A percentile compares a stretch with the other conserved stretches of the same genome.
Conservation (phyloP, 768 basidiomycete species). For the Leccinellum rugosiceps region DNA sequence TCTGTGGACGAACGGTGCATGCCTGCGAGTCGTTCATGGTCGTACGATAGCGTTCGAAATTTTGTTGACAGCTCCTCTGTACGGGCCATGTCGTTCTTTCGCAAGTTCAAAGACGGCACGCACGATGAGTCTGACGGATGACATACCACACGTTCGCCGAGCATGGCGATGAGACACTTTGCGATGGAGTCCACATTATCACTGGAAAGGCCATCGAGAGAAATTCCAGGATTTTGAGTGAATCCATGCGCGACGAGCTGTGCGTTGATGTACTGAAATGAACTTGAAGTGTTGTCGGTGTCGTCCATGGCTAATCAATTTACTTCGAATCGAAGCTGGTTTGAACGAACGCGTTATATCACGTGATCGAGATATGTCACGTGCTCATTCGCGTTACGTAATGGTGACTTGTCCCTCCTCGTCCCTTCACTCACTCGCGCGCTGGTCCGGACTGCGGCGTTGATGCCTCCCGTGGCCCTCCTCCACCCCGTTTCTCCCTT, state of each 20-base stretch:
- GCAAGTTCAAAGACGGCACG: conserved; percentile 11
- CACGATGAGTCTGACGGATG: background rate
- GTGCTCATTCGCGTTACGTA: conserved; percentile 20
- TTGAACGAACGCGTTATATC: conserved; percentile 25
- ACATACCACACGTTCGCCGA: conserved; percentile 76
- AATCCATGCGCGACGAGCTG: conserved; percentile 86
- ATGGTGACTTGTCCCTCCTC: conserved; percentile 15
- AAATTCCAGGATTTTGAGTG: conserved; percentile 57
- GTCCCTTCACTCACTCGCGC: background rate
- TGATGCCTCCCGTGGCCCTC: conserved; percentile 27
- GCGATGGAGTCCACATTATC: conserved; percentile 54
- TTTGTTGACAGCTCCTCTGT: conserved; percentile 76
- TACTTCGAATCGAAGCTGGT: background rate
- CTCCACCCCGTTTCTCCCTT: conserved; percentile 37
- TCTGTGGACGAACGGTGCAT: conserved; percentile 63
- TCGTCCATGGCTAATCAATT: background rate
- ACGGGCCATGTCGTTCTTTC: conserved; percentile 70
- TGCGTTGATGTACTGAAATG: conserved; percentile 71
- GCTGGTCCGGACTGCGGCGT: background rate
- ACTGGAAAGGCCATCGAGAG: conserved; percentile 59
- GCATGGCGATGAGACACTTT: conserved; percentile 74
- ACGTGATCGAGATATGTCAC: conserved; percentile 23
- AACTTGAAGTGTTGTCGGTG: background rate
- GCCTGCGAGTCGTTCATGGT: conserved; percentile 68
- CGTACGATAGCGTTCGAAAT: conserved; percentile 73